Base-by-base conservation (phyloP, 1,284 basidiomycete genomes). In the Cryptococcus hybrid region DNA sequence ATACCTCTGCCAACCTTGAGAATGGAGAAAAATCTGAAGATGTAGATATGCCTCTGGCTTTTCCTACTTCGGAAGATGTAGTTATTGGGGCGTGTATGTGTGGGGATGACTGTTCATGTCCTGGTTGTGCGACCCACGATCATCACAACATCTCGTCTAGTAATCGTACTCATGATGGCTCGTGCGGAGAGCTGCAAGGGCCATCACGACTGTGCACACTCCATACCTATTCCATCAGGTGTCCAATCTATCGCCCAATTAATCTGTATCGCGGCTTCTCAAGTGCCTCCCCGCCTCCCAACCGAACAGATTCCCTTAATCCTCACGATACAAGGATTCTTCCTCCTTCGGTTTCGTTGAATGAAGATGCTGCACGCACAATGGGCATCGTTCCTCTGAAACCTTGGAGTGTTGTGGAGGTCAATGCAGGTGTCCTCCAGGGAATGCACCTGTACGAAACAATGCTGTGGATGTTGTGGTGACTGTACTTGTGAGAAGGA, bases 381-480 rank as follows among this genome's bases (percentile, higher is more conserved):
- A 60, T 73, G 51, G 78, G 76, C 0, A 54, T 76, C 30, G 66
- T 74, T 11, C 68, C 72, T 58, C 68, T 78, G 37, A 74, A 69
- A 57, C 75, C 74, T 7, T 78, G 12, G 70, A 78, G 57, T 79
- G 78, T 63, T 79, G 77, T 56, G 75, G 75, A 42, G 76, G 76
- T 13, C 66, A 75, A 47, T 79, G 78, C 57, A 71, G 75, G 56
- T 78, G 78, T 57, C 38, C 69, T 1, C 70, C 73, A 0, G 77
- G 2, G 58, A 74, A 44, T 79, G 78, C 58, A 65, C 65, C 7
- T 79, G 78, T 59, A 67, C 73, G 52, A 68, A 68, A 45, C 75
- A 78, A 5, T 78, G 77, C 60, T 79, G 78, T 56, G 77, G 77
- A 7, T 79, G 78, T 58, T 78, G 77, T 54, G 58, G 67, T 6